These are phyloP conservation scores for Fraxinus latifolia DNA, from an alignment of 305 asterid species.

Conservation along the genomic window DNA sequence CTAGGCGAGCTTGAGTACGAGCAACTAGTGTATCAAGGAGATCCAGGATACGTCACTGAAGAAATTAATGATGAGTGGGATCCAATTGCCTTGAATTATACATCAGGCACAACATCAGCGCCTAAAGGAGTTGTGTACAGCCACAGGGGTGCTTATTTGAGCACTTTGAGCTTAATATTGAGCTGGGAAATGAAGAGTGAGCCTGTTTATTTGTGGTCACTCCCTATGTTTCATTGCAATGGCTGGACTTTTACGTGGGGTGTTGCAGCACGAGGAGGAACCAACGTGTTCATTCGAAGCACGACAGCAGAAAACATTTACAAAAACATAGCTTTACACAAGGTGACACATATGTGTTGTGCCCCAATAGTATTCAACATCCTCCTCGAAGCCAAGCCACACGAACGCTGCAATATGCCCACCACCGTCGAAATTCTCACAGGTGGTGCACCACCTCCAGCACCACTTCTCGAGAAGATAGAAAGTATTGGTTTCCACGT, in stretches of 20 bases:
- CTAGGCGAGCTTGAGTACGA: slow-evolving; percentile 60
- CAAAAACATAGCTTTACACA: slow-evolving; percentile 40
- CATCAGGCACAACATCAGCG: slow-evolving; percentile 58
- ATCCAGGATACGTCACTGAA: slow-evolving; percentile 30
- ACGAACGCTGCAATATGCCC: slow-evolving; percentile 34
- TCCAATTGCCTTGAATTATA: slow-evolving; percentile 48
- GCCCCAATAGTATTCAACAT: slow-evolving; percentile 69
- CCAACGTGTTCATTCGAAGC: slow-evolving; percentile 60
- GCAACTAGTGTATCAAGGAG: slow-evolving; percentile 35
- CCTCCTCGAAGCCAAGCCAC: slow-evolving; percentile 46
- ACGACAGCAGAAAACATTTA: slow-evolving; percentile 56
- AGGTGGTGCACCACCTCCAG: slow-evolving; percentile 77
- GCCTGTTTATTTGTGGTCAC: slow-evolving; percentile 60
- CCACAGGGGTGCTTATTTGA: slow-evolving; percentile 56
- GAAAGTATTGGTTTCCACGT: slow-evolving; percentile 63
- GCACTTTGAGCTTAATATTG: slow-evolving; percentile 47
- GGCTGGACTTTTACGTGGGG: slow-evolving; percentile 73
- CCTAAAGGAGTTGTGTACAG: slow-evolving; percentile 65
- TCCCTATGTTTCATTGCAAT: slow-evolving; percentile 66
- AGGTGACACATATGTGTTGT: slow-evolving; percentile 80
- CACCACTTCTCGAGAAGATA: slow-evolving; percentile 47
- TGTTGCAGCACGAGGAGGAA: slow-evolving; percentile 61
- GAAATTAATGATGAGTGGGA: slow-evolving; percentile 54
- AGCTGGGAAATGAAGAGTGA: slow-evolving; percentile 55
- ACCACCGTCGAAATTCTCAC: slow-evolving; percentile 50